Conservation (phyloP, 164 flowering plant species). For the Santalum album region DNA sequence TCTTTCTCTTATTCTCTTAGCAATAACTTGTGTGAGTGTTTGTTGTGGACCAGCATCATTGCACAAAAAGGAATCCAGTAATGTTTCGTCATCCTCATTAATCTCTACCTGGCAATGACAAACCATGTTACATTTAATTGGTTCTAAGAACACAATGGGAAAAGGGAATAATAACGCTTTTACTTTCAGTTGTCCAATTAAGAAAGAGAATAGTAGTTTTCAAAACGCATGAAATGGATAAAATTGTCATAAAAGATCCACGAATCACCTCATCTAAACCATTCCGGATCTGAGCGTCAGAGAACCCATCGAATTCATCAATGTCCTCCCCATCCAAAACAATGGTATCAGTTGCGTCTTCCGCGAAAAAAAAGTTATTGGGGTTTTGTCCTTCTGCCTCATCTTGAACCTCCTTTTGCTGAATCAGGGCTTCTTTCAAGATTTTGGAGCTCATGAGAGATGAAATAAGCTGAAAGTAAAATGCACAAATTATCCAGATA, state of each 20-base stretch:
- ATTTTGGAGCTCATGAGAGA: constrained; percentile 60
- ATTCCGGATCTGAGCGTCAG: constrained; percentile 58
- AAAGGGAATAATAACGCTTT: too few relatives aligned
- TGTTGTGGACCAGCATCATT: constrained; percentile 46
- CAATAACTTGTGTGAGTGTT: constrained; percentile 67
- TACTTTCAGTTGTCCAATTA: too few relatives aligned
- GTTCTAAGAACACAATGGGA: too few relatives aligned
- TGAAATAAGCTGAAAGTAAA: constrained; percentile 35
- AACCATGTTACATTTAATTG: too few relatives aligned
- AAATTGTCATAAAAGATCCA: too few relatives aligned
- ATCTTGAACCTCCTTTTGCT: constrained; percentile 65
- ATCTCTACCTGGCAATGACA: constrained; percentile 56
- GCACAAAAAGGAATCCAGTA: constrained; percentile 62
- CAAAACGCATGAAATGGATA: background rate
- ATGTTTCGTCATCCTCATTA: constrained; percentile 68
- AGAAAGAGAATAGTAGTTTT: too few relatives aligned
- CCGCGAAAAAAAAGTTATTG: constrained; percentile 15
- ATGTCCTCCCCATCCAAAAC: constrained; percentile 46
- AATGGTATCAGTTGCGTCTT: constrained; percentile 14
- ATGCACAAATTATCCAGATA: background rate
- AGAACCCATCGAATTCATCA: constrained; percentile 54
- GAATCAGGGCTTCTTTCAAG: constrained; percentile 60
- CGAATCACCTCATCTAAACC: constrained; percentile 44
- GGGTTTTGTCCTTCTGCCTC: constrained; percentile 29
- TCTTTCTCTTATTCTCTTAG: constrained; percentile 52